Evolutionary conservation across 139 green algal species (phyloP).

Genomic region (Micractinium sp.): DNA sequence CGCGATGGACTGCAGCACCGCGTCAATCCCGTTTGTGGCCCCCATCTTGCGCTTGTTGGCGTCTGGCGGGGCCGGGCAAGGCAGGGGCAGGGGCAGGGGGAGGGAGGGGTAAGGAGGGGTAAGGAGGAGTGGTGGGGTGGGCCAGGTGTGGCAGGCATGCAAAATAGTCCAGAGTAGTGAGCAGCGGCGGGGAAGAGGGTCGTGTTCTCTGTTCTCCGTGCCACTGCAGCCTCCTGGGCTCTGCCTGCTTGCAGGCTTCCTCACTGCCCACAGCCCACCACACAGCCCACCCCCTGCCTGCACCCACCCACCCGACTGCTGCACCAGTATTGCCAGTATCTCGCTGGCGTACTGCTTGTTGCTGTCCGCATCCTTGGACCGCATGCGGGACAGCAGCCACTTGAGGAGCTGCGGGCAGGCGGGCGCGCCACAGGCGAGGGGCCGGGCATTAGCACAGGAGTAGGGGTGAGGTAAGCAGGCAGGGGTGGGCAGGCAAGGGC

Average conservation of each 20-base stretch:
- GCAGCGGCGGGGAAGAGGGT: no score
- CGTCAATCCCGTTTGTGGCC: conserved; percentile 80
- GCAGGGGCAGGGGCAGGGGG: neutral
- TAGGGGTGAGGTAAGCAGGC: neutral
- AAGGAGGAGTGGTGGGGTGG: neutral
- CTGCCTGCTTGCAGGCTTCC: no score
- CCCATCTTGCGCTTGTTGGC: conserved; percentile 77
- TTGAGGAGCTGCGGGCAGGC: conserved; percentile 60
- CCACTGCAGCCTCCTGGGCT: no score
- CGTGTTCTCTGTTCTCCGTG: no score
- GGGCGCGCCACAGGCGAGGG: neutral
- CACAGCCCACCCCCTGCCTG: neutral
- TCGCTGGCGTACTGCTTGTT: conserved; percentile 91
- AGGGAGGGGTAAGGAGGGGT: neutral
- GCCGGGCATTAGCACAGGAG: neutral
- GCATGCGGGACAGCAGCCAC: conserved; percentile 89
- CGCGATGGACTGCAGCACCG: conserved; percentile 75
- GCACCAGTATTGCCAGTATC: conserved; percentile 91
- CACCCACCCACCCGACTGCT: conserved; percentile 45
- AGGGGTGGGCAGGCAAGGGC: neutral
- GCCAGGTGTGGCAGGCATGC: no score
- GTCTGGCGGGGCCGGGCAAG: conserved; percentile 2
- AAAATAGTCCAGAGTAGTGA: no score
- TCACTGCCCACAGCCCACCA: neutral
- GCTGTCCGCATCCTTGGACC: conserved; percentile 73